Conservation (phyloP, 345 rosid genomes). For the Populus tremula region DNA sequence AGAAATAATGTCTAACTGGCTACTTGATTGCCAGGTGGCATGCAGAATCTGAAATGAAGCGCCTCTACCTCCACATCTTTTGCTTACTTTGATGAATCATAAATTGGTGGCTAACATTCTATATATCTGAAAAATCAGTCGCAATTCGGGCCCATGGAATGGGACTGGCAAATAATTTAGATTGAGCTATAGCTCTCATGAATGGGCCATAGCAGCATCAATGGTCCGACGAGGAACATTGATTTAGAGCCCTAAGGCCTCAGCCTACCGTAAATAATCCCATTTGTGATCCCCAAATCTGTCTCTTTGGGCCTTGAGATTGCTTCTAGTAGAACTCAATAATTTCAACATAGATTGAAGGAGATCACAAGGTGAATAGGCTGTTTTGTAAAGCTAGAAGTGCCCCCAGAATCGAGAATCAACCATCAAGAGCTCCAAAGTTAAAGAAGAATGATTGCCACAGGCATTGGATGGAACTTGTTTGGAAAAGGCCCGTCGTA, state of each 20-base stretch:
- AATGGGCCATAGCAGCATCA: background rate
- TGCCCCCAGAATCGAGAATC: no score
- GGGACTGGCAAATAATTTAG: background rate
- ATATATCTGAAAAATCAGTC: background rate
- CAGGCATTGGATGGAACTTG: no score
- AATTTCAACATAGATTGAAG: no score
- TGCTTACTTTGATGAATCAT: conserved; percentile 27
- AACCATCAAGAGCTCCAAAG: no score
- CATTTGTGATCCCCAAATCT: no score
- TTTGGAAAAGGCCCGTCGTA: no score
- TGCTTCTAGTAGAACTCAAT: no score
- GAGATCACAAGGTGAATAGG: no score
- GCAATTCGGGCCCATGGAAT: background rate
- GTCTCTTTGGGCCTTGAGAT: no score
- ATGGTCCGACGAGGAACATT: background rate
- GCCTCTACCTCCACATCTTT: conserved; percentile 16
- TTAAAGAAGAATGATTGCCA: no score
- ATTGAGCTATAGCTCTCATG: background rate
- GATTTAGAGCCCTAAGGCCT: background rate
- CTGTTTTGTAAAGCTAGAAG: no score
- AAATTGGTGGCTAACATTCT: conserved; percentile 35
- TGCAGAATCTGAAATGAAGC: conserved; percentile 31
- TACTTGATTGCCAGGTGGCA: conserved; percentile 46
- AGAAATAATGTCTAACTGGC: conserved; percentile 32
- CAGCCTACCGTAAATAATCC: background rate